phyloP scores from a whole-genome alignment of 2,329 filamentous ascomycete species.

The Hymenoscyphus scutula region DNA sequence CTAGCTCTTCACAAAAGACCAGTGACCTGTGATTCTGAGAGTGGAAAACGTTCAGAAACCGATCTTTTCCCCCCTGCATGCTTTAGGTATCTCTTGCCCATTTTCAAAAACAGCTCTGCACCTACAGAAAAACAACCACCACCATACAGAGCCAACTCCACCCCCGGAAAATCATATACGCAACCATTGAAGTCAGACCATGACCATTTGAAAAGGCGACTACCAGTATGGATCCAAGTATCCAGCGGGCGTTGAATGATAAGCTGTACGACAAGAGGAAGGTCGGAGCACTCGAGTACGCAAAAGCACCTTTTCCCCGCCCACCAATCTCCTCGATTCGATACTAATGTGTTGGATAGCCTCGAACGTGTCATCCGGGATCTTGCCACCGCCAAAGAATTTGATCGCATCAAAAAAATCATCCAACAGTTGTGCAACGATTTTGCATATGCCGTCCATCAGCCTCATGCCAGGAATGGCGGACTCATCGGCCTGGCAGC shows the following conservation, averaged over 20 bases:
- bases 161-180: not conserved
- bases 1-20: not conserved
- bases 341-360: slow-evolving; percentile 45
- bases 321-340: not conserved
- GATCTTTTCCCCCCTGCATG: not conserved
- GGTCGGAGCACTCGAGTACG: slow-evolving; percentile 91
- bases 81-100: not conserved
- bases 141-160: not conserved
- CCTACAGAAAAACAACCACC: not conserved
- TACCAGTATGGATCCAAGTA: slow-evolving; percentile 79
- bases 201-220: not conserved
- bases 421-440: slow-evolving; percentile 97
- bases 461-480: slow-evolving; percentile 93
- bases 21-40: not conserved
- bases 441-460: slow-evolving; percentile 95
- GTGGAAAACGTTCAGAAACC: not conserved
- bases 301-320: slow-evolving; percentile 21
- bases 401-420: slow-evolving; percentile 77
- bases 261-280: slow-evolving; percentile 99
- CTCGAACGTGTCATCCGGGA: slow-evolving; percentile 90
- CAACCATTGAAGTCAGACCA: not conserved
- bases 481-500: slow-evolving; percentile 93
- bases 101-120: not conserved
- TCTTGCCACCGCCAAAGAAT: slow-evolving; percentile 71
- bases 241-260: slow-evolving; percentile 90